Evolutionary conservation across 306 rosid genomes (phyloP).

Genomic region (Herpetospermum pedunculosum): DNA sequence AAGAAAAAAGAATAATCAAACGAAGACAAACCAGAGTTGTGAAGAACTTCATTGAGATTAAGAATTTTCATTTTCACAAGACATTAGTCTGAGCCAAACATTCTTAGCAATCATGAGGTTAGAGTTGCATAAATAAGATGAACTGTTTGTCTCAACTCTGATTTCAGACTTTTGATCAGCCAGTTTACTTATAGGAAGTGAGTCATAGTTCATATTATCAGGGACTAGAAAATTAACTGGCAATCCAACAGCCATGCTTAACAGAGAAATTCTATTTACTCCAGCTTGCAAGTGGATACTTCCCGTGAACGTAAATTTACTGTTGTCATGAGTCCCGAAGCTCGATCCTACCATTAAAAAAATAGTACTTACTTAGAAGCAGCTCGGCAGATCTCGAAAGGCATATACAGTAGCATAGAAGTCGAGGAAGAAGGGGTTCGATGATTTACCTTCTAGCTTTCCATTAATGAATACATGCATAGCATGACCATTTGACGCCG

Average conservation of each 20-base stretch:
- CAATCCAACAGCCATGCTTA: conserved; percentile 34
- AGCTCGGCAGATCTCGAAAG: background rate
- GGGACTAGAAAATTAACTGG: conserved; percentile 22
- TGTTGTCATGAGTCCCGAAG: conserved; percentile 39
- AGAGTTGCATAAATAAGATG: background rate
- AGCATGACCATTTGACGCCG: conserved; percentile 62
- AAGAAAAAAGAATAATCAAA: background rate
- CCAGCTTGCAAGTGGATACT: conserved; percentile 27
- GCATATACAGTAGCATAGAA: background rate
- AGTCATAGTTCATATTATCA: background rate
- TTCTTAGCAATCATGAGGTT: background rate
- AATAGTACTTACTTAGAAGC: background rate
- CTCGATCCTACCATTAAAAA: conserved; percentile 42
- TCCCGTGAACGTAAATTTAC: conserved; percentile 45
- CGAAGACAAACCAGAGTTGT: background rate
- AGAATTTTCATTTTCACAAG: background rate
- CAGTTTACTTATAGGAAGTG: background rate
- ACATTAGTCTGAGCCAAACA: background rate
- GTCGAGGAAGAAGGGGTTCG: background rate
- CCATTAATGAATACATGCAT: conserved; percentile 73
- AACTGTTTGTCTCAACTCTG: background rate
- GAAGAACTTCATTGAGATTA: background rate
- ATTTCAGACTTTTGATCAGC: background rate
- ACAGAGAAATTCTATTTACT: conserved; percentile 28
- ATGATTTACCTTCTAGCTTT: conserved; percentile 39